phyloP scores from a whole-genome alignment of 169 alveolate genomes.

The Plasmodium billcollinsi region DNA sequence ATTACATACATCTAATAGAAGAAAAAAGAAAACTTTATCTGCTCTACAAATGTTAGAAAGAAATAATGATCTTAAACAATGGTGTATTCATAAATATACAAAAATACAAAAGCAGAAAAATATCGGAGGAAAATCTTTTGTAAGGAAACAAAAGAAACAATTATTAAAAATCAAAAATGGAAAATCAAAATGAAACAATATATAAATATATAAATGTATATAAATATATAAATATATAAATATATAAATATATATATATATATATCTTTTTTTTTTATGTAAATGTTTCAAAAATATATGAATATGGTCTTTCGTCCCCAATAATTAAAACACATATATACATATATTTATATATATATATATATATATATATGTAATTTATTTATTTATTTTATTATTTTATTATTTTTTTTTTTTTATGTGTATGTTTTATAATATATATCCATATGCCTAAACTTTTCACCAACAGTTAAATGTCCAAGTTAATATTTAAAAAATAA shows the following conservation, averaged over 20 bases:
- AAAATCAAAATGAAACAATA: background rate
- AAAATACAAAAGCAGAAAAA: constrained; percentile 68
- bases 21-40: constrained; percentile 48
- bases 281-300: too few relatives aligned
- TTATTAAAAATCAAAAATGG: background rate
- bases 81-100: constrained; percentile 75
- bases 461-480: too few relatives aligned
- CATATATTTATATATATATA: too few relatives aligned
- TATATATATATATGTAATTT: too few relatives aligned
- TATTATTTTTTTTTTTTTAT: too few relatives aligned
- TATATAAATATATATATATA: background rate
- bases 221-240: background rate
- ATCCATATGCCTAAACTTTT: too few relatives aligned
- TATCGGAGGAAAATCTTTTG: constrained; percentile 75
- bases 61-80: constrained; percentile 35
- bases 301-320: too few relatives aligned
- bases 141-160: constrained; percentile 59
- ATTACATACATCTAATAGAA: constrained; percentile 68
- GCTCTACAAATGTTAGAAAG: constrained; percentile 57
- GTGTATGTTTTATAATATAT: too few relatives aligned
- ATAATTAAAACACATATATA: too few relatives aligned
- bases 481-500: too few relatives aligned
- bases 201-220: background rate
- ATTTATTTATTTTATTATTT: too few relatives aligned
- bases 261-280: too few relatives aligned